Evolutionary conservation across 1,284 basidiomycete genomes (phyloP), one percentile per base, ranked within the genome.

Genomic region (Marasmius fiardii): DNA sequence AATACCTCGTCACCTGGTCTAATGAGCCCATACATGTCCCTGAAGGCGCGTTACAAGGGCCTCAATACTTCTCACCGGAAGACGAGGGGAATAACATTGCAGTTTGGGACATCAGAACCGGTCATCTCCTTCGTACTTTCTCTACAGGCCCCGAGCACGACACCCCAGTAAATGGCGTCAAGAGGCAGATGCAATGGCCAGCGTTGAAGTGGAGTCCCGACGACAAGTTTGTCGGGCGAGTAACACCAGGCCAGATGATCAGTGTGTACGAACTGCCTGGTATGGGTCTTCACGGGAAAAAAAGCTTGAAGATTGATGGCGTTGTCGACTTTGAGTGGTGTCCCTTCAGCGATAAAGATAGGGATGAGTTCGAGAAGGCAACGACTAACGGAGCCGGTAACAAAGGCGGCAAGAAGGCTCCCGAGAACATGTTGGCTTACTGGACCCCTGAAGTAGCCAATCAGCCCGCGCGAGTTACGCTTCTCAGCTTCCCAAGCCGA

Each of bases 281-380:
- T 58, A 98, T 99, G 95, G 87, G 88, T 65, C 78, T 99, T 52
- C 84, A 98, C 59, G 96, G 94, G 65, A 98, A 98, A 78, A 99
- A 98, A 79, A 93, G 90, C 64, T 78, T 99, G 74, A 98, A 98
- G 79, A 92, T 99, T 58, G 95, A 99, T 65, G 97, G 96, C 23
- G 96, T 99, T 35, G 82, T 95, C 62, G 97, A 99, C 75, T 99
- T 99, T 72, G 97, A 99, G 75, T 99, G 97, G 97, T 95, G 93
- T 67, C 97, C 97, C 33, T 83, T 90, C 60, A 88, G 92, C 56
- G 95, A 98, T 66, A 92, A 88, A 72, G 95, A 95, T 64, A 83
- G 77, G 56, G 90, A 92, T 58, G 89, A 91, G 60, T 77, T 73
- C 39, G 84, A 83, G 64, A 89, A 84, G 60, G 64, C 69, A 4